phyloP scores from a whole-genome alignment of 805 yeast genomes.

The Cyberlindnera veronae region DNA sequence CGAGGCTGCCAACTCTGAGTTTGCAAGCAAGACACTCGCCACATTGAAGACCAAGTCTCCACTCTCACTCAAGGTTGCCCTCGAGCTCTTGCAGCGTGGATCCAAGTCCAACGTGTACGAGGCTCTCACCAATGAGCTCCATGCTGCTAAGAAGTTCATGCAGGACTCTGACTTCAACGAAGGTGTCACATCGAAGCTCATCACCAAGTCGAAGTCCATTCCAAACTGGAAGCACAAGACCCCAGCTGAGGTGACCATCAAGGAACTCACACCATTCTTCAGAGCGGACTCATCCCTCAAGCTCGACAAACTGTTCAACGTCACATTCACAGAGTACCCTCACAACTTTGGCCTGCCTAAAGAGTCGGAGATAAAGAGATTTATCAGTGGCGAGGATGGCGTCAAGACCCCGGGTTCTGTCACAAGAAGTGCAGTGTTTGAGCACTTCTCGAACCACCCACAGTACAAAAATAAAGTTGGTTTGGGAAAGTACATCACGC shows the following conservation, averaged over 20 bases:
- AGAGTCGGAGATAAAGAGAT: constrained; percentile 58
- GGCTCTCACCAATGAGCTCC: constrained; percentile 70
- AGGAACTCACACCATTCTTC: constrained; percentile 32
- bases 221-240: constrained; percentile 50
- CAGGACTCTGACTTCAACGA: constrained; percentile 60
- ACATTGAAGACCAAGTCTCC: constrained; percentile 68
- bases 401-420: constrained; percentile 24
- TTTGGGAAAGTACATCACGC: constrained; percentile 53
- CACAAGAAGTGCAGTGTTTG: constrained; percentile 62
- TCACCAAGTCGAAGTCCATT: constrained; percentile 53
- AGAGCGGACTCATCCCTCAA: constrained; percentile 28
- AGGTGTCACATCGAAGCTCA: constrained; percentile 60
- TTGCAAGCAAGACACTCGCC: constrained; percentile 56
- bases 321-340: constrained; percentile 43
- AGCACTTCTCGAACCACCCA: constrained; percentile 48
- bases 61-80: constrained; percentile 70
- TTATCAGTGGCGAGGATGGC: constrained; percentile 67
- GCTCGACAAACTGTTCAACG: constrained; percentile 28
- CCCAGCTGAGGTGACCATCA: constrained; percentile 33
- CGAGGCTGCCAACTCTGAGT: constrained; percentile 52
- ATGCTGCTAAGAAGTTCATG: constrained; percentile 75
- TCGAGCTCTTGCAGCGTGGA: constrained; percentile 64
- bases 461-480: constrained; percentile 53
- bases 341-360: constrained; percentile 75
- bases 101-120: constrained; percentile 52